Evolutionary conservation across 2,329 filamentous ascomycete species (phyloP).

Genomic region (Pseudogymnoascus sp.): DNA sequence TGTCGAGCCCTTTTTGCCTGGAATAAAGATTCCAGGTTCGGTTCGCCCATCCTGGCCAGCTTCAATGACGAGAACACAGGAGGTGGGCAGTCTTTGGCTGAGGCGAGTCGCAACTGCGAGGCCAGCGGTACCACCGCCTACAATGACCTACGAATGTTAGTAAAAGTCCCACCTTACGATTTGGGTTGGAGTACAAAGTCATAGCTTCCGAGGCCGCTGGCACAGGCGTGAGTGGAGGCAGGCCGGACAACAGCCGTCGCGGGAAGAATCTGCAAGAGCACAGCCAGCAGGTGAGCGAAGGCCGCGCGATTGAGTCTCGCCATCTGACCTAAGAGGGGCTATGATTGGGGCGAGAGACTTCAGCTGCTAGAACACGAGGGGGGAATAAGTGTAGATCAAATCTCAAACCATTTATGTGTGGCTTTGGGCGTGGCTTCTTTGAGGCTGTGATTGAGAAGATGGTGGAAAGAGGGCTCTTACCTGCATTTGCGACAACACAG

Average conservation of each 20-base stretch:
- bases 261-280: neutral
- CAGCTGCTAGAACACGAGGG: neutral
- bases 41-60: neutral
- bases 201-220: neutral
- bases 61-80: conserved; percentile 1
- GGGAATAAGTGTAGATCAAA: neutral
- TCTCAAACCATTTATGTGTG: neutral
- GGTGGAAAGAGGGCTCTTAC: neutral
- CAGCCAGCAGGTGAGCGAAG: neutral
- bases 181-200: neutral
- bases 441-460: neutral
- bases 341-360: neutral
- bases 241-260: neutral
- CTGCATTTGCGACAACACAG: neutral
- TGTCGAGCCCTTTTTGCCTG: neutral
- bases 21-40: neutral
- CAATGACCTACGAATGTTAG: neutral
- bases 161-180: neutral
- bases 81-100: neutral
- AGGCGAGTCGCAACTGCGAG: neutral
- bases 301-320: neutral
- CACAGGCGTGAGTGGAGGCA: neutral
- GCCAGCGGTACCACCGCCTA: conserved; percentile 1
- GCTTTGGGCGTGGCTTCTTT: neutral
- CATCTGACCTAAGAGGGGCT: neutral